Evolutionary conservation across 2,329 filamentous ascomycete species (phyloP), one percentile per base, ranked within the genome.

Genomic region (Fusarium sp.): DNA sequence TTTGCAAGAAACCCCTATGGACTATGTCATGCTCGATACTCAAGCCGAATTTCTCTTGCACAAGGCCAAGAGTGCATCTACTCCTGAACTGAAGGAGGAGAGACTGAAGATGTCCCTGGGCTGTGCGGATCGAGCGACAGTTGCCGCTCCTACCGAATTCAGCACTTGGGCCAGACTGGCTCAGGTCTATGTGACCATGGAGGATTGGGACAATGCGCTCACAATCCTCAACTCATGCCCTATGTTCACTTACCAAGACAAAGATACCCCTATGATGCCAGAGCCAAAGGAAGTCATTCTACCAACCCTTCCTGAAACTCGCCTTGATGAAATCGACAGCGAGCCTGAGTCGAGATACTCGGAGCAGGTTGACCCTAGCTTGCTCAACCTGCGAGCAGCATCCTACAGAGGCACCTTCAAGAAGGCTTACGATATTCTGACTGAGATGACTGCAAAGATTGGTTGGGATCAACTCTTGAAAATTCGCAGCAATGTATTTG

Each of bases 191-290:
- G 93, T 98, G 58, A 89, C 91, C 51, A 89, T 97, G 81, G 96
- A 99, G 78, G 93, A 97, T 77, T 99, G 96, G 94, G 96, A 98
- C 77, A 89, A 98, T 72, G 96, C 96, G 1, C 87, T 99, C 25
- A 90, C 97, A 7, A 98, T 96, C 6, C 86, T 99, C 55, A 99
- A 99, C 82, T 99, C 96, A 20, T 99, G 96, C 80, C 96, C 96
- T 11, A 99, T 99, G 96, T 99, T 99, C 80, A 99, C 96, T 9
- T 98, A 99, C 80, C 96, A 98, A 80, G 96, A 99, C 81, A 98
- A 98, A 80, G 96, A 99, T 78, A 92, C 94, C 8, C 96, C 96
- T 5, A 83, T 96, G 63, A 95, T 98, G 92, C 96, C 96, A 2
- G 94, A 97, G 76, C 94, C 96, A 1, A 91, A 92, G 74, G 92